Conservation (phyloP, 306 rosid genomes). For the Dryas drummondii region DNA sequence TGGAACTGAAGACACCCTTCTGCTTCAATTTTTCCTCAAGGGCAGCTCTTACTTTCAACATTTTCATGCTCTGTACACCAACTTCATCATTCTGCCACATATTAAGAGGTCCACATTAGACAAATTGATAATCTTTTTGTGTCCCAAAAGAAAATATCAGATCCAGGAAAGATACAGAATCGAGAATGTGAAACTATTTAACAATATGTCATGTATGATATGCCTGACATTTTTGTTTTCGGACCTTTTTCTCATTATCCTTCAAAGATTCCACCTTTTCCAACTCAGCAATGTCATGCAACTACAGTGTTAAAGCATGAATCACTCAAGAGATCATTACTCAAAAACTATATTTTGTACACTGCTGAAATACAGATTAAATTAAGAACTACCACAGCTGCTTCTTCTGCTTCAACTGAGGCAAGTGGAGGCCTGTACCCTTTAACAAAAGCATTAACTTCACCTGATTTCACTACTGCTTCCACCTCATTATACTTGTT, state of each 20-base stretch:
- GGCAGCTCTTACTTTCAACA: conserved; percentile 77
- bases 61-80: conserved; percentile 68
- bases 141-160: not conserved
- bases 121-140: conserved; percentile 17
- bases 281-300: conserved; percentile 23
- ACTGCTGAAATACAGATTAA: not conserved
- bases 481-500: conserved; percentile 36
- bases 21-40: conserved; percentile 77
- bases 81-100: conserved; percentile 57
- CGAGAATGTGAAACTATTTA: no score
- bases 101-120: conserved; percentile 25
- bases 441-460: conserved; percentile 19
- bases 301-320: conserved; percentile 23
- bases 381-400: conserved; percentile 27
- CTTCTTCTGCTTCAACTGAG: conserved; percentile 26
- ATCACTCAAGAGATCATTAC: not conserved
- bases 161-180: not conserved
- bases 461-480: conserved; percentile 21
- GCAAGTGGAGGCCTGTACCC: conserved; percentile 22
- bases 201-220: conserved; percentile 11
- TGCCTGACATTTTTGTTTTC: conserved; percentile 56
- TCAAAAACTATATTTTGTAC: not conserved
- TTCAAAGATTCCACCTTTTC: conserved; percentile 42
- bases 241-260: conserved; percentile 43
- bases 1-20: conserved; percentile 54